Base-by-base conservation (phyloP, 176 grass and related monocot species). In the Poa annua region DNA sequence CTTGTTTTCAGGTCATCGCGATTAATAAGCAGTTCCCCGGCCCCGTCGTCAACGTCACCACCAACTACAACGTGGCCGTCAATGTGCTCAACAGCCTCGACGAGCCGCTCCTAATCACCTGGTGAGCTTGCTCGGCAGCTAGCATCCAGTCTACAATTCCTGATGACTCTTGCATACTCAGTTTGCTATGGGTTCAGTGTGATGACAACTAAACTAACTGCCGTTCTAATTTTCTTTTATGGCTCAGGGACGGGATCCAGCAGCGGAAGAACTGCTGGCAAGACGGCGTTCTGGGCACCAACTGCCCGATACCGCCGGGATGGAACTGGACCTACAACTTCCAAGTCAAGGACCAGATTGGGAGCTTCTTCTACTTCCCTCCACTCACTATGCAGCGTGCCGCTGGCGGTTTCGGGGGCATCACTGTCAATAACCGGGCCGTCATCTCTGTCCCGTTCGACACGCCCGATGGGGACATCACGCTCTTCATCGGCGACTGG, bases 311-410 rank as follows among this genome's bases (percentile, higher is more conserved):
- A 76, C 93, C 93, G 7, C 71, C 92, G 0, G 96, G 96, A 8
- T 95, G 89, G 96, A 98, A 98, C 21, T 98, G 96, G 96, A 98
- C 96, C 4, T 98, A 95, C 85, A 84, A 88, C 12, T 98, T 95
- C 93, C 96, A 98, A 71, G 93, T 93, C 60, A 98, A 98, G 83
- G 96, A 98, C 51, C 96, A 98, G 88, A 92, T 98, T 41, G 96
- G 96, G 48, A 98, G 92, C 89, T 95, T 92, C 92, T 98, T 98
- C 87, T 98, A 95, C 81, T 98, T 93, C n/a, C 92, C 96, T 25
- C 90, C 96, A 36, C 90, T 98, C 6, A 50, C 41, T 14, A 88
- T 98, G 85, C 96, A 98, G 79, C 87, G 96, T 3, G 92, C 96
- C 0, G 85, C 87, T 0, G 96, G 96, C 2, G 96, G 96, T 0